Evolutionary conservation across 2,329 filamentous ascomycete species (phyloP), one percentile per base, ranked within the genome.

Genomic region (Neoscytalidium dimidiatum): DNA sequence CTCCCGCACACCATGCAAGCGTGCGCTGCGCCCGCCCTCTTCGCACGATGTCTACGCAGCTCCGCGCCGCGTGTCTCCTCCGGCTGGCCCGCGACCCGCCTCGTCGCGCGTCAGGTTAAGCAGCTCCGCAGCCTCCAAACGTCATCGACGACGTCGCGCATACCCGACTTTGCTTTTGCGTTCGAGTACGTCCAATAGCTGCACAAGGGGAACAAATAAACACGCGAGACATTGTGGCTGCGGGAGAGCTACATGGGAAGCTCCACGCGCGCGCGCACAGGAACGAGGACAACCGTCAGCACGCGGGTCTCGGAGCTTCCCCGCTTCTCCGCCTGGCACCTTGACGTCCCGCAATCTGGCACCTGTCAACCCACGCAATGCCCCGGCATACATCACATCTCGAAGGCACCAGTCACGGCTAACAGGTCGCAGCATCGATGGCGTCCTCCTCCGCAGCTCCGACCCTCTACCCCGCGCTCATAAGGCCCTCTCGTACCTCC

Each of bases 361-460:
- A 28, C 19, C 33, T 21, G 14, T 19, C 53, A 29, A 43, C 35
- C 23, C 53, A 8, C 35, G 8, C 35, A 23, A 7, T 14, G 49
- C 28, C n/a, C 17, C 9, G 1, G 5, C 13, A 11, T 5, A 4
- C 14, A 6, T 4, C 4, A 13, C 3, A 17, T 3, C 4, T 11
- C 2, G 7, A 57, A 56, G 64, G 65, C 58, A 52, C 53, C 73
- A 76, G 64, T 75, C 67, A 64, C 53, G 48, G 62, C 64, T 79
- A 57, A 51, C 38, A 28, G 49, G 9, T 1, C 17, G 14, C 69
- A 91, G 87, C 77, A 96, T 99, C 74, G 95, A 99, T 77, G 95
- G 95, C 64, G 95, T 99, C n/a, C 86, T 99, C 21, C 85, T 98
- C 33, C 92, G 94, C 73, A 90, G 91, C 66, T 87, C 90, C 3